These are phyloP conservation scores for Eucalyptus sp. DNA, from an alignment of 345 rosid genomes.

Conservation along the genomic window DNA sequence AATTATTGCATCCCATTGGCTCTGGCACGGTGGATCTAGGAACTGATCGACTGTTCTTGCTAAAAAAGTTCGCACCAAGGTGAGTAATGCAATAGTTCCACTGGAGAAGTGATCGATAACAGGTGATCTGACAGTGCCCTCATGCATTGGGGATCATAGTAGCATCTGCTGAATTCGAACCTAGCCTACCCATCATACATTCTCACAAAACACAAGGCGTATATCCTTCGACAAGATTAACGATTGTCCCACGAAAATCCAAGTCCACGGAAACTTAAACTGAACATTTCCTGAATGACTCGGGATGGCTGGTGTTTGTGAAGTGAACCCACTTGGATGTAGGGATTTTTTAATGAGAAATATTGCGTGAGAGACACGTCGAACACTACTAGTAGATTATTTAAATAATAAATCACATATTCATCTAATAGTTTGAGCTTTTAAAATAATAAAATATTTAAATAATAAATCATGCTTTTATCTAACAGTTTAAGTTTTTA, in stretches of 20 bases:
- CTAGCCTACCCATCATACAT: neutral
- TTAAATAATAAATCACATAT: no score
- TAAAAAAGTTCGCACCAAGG: neutral
- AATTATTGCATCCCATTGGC: neutral
- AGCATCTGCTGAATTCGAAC: neutral
- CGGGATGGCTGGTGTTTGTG: neutral
- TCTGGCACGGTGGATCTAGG: neutral
- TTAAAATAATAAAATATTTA: accelerated
- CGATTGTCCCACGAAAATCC: neutral
- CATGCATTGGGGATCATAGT: neutral
- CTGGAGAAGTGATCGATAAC: neutral
- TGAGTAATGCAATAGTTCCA: no score
- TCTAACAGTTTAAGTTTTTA: accelerated
- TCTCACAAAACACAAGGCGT: neutral
- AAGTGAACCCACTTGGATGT: neutral
- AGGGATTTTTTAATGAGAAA: neutral
- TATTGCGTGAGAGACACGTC: neutral
- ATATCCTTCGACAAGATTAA: neutral
- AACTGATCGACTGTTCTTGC: neutral
- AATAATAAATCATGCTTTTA: accelerated
- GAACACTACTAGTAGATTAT: accelerated
- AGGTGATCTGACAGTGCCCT: neutral
- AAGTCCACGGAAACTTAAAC: neutral
- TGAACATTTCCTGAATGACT: neutral
- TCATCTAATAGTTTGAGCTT: accelerated